phyloP scores from a whole-genome alignment of 495 filamentous ascomycete genomes.

The Parachaetomium inaequale region DNA sequence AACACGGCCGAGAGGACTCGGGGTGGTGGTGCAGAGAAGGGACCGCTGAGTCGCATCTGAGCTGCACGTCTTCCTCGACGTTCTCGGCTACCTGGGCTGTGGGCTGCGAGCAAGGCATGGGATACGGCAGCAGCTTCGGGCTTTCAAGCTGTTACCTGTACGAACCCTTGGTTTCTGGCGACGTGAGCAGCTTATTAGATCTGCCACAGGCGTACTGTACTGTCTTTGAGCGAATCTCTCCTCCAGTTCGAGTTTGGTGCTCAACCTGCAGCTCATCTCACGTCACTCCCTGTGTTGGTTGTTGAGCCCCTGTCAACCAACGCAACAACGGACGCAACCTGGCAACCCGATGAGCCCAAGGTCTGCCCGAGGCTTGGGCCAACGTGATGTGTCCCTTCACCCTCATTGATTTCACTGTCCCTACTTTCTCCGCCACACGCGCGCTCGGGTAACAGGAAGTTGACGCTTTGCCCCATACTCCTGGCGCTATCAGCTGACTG shows the following conservation, averaged over 20 bases:
- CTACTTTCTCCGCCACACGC: not conserved
- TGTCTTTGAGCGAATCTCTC: too few relatives aligned
- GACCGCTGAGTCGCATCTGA: constrained; percentile 8
- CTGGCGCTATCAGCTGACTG: not conserved
- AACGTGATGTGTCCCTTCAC: not conserved
- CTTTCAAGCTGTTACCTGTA: too few relatives aligned
- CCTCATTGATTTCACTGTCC: not conserved
- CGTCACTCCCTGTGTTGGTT: not conserved
- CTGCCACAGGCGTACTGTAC: too few relatives aligned
- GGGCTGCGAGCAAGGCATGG: too few relatives aligned
- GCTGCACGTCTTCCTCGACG: not conserved
- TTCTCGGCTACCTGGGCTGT: not conserved
- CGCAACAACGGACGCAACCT: not conserved
- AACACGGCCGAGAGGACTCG: constrained; percentile 28
- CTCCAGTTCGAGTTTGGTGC: too few relatives aligned
- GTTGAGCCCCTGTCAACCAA: not conserved
- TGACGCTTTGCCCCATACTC: not conserved
- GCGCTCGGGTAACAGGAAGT: not conserved
- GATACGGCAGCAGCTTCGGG: too few relatives aligned
- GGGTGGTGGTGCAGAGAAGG: not conserved
- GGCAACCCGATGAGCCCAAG: not conserved
- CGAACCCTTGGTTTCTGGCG: too few relatives aligned
- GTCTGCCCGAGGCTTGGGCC: not conserved
- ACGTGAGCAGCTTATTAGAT: too few relatives aligned
- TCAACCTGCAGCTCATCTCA: not conserved